A percentile compares a stretch with the other conserved stretches of the same genome.
Conservation (phyloP, 78 protist species). For the Polysphondylium violaceum region DNA sequence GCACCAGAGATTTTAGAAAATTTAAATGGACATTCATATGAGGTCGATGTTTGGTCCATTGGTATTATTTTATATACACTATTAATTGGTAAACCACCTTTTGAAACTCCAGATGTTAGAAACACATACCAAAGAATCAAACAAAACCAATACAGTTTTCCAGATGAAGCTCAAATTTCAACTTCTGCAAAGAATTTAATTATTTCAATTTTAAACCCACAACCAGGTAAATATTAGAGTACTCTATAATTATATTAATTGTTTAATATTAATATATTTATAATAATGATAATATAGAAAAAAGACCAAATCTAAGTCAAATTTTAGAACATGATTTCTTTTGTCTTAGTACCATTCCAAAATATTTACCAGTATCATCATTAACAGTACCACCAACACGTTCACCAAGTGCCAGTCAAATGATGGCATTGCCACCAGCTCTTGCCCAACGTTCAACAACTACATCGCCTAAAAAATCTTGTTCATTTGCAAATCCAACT, state of each 20-base stretch:
- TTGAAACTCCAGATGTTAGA: slow-evolving; percentile 94
- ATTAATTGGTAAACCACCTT: slow-evolving; percentile 98
- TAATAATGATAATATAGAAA: not conserved
- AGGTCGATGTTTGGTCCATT: slow-evolving; percentile 95
- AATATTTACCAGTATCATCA: slow-evolving; percentile 39
- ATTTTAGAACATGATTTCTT: slow-evolving; percentile 72
- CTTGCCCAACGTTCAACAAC: not conserved
- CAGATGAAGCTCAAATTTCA: slow-evolving; percentile 69
- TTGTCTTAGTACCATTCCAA: slow-evolving; percentile 29
- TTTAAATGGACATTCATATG: slow-evolving; percentile 85
- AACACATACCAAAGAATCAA: slow-evolving; percentile 92
- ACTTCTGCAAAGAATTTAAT: slow-evolving; percentile 87
- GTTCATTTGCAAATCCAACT: too few species aligned
- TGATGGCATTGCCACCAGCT: slow-evolving; percentile 9
- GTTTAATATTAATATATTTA: too few species aligned
- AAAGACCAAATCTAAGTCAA: slow-evolving; percentile 70
- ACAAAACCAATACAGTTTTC: slow-evolving; percentile 85
- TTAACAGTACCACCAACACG: slow-evolving; percentile 29
- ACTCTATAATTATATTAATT: not conserved
- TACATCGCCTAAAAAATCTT: not conserved
- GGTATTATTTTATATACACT: slow-evolving; percentile 97
- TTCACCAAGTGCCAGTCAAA: not conserved
- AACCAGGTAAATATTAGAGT: slow-evolving; percentile 73
- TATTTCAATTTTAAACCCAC: slow-evolving; percentile 83
- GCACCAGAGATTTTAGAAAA: slow-evolving; percentile 98